Evolutionary conservation across 208 protist species (phyloP), one percentile per base, ranked within the genome.

Genomic region (Crithidia sp.): DNA sequence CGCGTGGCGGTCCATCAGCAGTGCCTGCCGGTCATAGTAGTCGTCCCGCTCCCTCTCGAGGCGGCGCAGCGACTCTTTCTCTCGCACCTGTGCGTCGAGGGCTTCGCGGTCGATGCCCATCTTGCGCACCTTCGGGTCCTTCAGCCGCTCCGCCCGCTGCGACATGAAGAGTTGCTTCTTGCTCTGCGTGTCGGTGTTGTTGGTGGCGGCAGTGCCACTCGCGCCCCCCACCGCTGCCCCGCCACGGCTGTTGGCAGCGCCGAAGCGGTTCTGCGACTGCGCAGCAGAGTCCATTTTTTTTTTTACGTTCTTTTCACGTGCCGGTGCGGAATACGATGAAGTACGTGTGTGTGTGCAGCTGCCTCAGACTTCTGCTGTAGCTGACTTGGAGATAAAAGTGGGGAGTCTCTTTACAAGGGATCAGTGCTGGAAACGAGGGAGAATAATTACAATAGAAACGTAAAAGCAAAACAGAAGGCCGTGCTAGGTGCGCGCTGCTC

Each of bases 31-130:
- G 64, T 97, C 96, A 61, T 89, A 97, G 81, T 86, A 97, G 28
- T 88, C 85, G 52, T 97, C 85, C 10, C 94, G 78, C 64, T 97
- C 91, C 70, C 95, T 85, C 67, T 98, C 94, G 5, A 96, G 71
- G 17, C 72, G 82, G 7, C 88, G 82, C 44, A 96, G 76, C 16
- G 85, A 64, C 55, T 97, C 88, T 80, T 95, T 97, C 68, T 98
- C 94, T 36, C 88, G 82, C 55, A 98, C 89, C 85, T 98, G 96
- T 62, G 88, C 89, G 64, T 98, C 91, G 41, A 98, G 75, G 13
- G 90, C 94, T 68, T 93, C 79, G 53, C 88, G 88, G 68, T 98
- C 96, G 55, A 98, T 93, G 54, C 96, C 96, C 86, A 98, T 97
- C 39, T 93, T 87, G 47, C 94, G 90, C 61, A 91, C 58, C 71